Base-by-base conservation (phyloP, 805 yeast species). In the Kazachstania bromeliacearum region DNA sequence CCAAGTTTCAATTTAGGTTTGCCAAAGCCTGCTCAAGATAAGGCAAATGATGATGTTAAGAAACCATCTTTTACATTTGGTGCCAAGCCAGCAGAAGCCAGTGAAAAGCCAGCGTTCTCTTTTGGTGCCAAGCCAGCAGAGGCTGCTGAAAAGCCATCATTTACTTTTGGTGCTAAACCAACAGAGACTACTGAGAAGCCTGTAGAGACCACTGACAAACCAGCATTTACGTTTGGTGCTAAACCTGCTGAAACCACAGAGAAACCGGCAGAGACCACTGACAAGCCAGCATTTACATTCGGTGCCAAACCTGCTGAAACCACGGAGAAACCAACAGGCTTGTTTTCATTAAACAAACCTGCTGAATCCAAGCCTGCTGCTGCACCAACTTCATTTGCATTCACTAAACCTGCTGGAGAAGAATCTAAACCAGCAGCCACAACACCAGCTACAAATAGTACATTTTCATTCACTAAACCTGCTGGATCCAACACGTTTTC, bases 1-100 rank as follows among this genome's bases (percentile, higher is more conserved):
- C 33, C 12, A 18, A n/a, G 4, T 33, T 36, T 26, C 35, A 37
- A 15, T 28, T 32, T 32, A 32, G 36, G 14, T n/a, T n/a, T n/a
- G n/a, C n/a, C n/a, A 28, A 23, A 18, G 12, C 29, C 25, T 22
- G 12, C 12, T 22, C 10, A 12, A 4, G 20, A 30, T 6, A 21
- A 12, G 8, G 28, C n/a, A 25, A 20, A 22, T 6, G 24, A 22
- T 5, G 9, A 16, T 9, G 16, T 34, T 9, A 25, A 37, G 13
- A 34, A 34, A 12, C 43, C 47, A 8, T 15, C 40, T 13, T 41
- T 44, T 23, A 37, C 37, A 10, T 47, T 47, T 26, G 42, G 41
- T 12, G 32, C 25, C 16, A 27, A 32, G 20, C 24, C 22, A 9
- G 29, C 33, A 15, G 39, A 20, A 13, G 35, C 17, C 10, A 30